Evolutionary conservation across 2,329 filamentous ascomycete species (phyloP).

Genomic region (Cordyceps militaris): DNA sequence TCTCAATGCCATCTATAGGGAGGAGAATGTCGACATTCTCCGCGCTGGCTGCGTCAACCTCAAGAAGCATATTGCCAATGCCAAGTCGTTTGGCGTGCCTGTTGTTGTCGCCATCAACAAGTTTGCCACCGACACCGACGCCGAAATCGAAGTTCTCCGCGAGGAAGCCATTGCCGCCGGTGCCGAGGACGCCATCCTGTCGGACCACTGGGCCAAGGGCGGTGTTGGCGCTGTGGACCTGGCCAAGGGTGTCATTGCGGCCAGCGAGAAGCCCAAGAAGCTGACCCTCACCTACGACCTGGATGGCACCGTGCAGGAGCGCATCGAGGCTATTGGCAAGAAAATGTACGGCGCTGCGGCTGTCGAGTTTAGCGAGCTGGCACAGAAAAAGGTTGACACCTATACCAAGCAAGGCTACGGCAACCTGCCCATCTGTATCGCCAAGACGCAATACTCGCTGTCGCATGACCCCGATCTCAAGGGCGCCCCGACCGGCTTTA

Average conservation of each 20-base stretch:
- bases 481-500: slow-evolving; percentile 91
- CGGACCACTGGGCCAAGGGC: slow-evolving; percentile 96
- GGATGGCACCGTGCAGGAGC: slow-evolving; percentile 73
- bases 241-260: slow-evolving; percentile 76
- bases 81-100: slow-evolving; percentile 80
- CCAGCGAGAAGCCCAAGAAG: slow-evolving; percentile 75
- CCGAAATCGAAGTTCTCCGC: slow-evolving; percentile 80
- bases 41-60: slow-evolving; percentile 88
- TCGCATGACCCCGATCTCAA: slow-evolving; percentile 90
- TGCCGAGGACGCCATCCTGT: slow-evolving; percentile 85
- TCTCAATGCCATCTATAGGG: slow-evolving; percentile 80
- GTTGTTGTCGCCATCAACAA: slow-evolving; percentile 97
- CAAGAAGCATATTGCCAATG: slow-evolving; percentile 90
- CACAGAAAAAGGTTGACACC: slow-evolving; percentile 92
- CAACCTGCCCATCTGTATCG: slow-evolving; percentile 90
- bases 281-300: slow-evolving; percentile 82
- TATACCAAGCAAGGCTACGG: slow-evolving; percentile 90
- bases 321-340: slow-evolving; percentile 83
- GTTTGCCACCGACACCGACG: slow-evolving; percentile 88
- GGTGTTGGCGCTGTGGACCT: slow-evolving; percentile 85
- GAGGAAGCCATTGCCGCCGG: slow-evolving; percentile 89
- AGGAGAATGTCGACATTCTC: slow-evolving; percentile 89
- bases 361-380: slow-evolving; percentile 89
- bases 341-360: slow-evolving; percentile 89
- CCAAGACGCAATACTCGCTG: slow-evolving; percentile 97